Conservation (phyloP, 768 basidiomycete genomes). For the Kondoa subrosea region DNA sequence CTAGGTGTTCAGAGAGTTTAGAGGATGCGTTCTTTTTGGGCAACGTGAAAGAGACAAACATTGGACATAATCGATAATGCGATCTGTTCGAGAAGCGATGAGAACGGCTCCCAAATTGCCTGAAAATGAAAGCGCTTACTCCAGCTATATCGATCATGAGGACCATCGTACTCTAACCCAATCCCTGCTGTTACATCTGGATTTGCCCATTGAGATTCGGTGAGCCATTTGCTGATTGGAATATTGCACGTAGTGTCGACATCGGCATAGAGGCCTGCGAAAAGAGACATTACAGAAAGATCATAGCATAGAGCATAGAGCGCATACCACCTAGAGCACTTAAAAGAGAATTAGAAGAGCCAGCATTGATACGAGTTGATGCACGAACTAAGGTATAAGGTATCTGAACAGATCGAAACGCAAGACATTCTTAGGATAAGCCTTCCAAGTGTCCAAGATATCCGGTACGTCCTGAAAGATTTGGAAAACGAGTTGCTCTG, state of each 20-base stretch:
- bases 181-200: neutral
- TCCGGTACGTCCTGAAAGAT: neutral
- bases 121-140: neutral
- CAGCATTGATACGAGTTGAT: neutral
- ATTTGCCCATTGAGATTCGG: neutral
- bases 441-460: neutral
- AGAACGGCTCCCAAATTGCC: neutral
- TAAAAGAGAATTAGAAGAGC: neutral
- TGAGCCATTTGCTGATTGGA: neutral
- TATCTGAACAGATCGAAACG: neutral
- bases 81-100: neutral
- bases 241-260: conserved; percentile 1
- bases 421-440: neutral
- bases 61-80: conserved; percentile 1
- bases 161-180: conserved; percentile 4
- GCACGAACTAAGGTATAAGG: conserved; percentile 1
- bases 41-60: conserved; percentile 1
- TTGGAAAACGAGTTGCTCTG: neutral
- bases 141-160: neutral
- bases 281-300: neutral
- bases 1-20: too few species aligned
- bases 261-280: conserved; percentile 3
- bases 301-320: neutral
- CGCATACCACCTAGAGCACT: neutral
- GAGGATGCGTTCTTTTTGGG: too few species aligned